Evolutionary conservation across 1,284 basidiomycete species (phyloP).

Genomic region (Moniliella sp.): DNA sequence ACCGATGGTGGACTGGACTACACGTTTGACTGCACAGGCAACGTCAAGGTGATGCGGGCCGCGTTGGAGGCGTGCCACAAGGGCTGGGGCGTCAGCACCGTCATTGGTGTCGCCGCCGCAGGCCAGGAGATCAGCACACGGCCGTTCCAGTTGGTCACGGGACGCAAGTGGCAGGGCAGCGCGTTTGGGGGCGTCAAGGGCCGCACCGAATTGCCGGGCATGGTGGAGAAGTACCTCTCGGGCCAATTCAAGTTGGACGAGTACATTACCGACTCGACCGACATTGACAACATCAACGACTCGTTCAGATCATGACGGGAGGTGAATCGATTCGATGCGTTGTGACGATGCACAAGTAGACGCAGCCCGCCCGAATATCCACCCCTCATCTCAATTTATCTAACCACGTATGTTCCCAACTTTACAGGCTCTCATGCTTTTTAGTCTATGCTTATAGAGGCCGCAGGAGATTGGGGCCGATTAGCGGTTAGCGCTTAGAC

Average conservation of each 20-base stretch:
- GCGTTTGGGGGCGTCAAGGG: conserved; percentile 99
- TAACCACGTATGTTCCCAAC: too few relatives aligned
- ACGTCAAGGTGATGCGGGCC: conserved; percentile 79
- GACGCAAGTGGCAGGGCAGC: conserved; percentile 83
- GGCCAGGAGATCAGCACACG: conserved; percentile 90
- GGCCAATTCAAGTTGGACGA: conserved; percentile 24
- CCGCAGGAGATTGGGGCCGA: too few relatives aligned
- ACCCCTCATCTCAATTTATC: too few relatives aligned
- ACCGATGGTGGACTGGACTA: conserved; percentile 94
- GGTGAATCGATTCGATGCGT: too few relatives aligned
- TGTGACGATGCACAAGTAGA: too few relatives aligned
- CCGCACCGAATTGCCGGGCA: conserved; percentile 48
- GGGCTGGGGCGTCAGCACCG: conserved; percentile 40
- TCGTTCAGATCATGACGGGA: too few relatives aligned
- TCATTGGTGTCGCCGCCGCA: conserved; percentile 59
- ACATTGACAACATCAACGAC: too few relatives aligned
- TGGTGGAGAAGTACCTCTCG: conserved; percentile 13
- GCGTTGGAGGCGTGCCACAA: conserved; percentile 95
- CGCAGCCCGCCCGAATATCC: too few relatives aligned
- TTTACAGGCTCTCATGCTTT: too few relatives aligned
- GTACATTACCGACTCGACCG: too few relatives aligned
- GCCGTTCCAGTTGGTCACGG: conserved; percentile 61
- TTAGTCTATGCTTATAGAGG: too few relatives aligned
- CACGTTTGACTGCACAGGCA: conserved; percentile 75
- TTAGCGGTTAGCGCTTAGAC: too few relatives aligned